Conservation (phyloP, 176 grass and related monocot genomes). For the Thinopyrum elongatum region DNA sequence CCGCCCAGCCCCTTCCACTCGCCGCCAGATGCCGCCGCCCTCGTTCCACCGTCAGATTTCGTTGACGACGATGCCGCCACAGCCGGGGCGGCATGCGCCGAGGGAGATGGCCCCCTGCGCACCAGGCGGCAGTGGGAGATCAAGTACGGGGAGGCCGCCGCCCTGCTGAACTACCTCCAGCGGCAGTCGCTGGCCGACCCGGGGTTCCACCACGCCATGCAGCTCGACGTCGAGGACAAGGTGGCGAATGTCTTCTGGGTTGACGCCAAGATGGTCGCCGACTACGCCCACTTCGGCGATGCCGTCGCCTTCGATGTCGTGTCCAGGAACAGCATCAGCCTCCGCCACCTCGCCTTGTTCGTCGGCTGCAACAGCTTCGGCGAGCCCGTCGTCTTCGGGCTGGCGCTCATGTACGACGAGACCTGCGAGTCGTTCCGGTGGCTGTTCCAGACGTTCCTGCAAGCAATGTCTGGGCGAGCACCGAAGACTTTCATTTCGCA, state of each 20-base stretch:
- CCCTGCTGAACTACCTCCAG: conserved; percentile 47
- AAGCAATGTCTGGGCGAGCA: conserved; percentile 53
- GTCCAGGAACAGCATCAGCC: conserved; percentile 32
- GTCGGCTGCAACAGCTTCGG: conserved; percentile 59
- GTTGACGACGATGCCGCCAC: neutral
- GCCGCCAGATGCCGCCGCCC: neutral
- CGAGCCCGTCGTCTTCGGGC: conserved; percentile 54
- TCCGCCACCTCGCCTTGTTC: conserved; percentile 55
- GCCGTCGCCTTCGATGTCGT: conserved; percentile 47
- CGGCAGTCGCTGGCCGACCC: conserved; percentile 35
- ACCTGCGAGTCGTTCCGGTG: conserved; percentile 59
- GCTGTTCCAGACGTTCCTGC: conserved; percentile 62
- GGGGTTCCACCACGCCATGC: conserved; percentile 50
- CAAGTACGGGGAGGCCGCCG: conserved; percentile 50
- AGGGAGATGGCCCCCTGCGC: conserved; percentile 12
- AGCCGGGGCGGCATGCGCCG: neutral
- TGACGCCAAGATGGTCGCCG: conserved; percentile 55
- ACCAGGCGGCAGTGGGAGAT: conserved; percentile 47
- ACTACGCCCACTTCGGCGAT: conserved; percentile 63
- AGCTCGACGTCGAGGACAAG: conserved; percentile 65
- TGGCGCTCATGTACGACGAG: conserved; percentile 56
- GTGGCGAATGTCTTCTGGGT: conserved; percentile 64
- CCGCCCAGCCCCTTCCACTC: conserved; percentile 32
- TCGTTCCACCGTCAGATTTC: neutral
- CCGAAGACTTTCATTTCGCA: conserved; percentile 47